These are phyloP conservation scores for Rubia peregrina DNA, from an alignment of 305 asterid species.

Conservation along the genomic window DNA sequence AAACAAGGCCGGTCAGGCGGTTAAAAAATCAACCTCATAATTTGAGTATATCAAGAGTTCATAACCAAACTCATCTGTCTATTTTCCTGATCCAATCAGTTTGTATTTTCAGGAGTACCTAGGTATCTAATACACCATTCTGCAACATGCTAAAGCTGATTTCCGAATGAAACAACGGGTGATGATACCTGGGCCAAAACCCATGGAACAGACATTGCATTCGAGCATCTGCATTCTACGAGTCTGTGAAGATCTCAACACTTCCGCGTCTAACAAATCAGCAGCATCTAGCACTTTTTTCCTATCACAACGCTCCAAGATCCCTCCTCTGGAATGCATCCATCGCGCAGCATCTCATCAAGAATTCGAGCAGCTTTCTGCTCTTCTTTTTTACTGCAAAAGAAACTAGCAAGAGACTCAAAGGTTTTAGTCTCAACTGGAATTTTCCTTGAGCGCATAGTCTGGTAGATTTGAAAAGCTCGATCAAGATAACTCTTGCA, in stretches of 20 bases:
- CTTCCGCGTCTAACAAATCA: constrained; percentile 35
- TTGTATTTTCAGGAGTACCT: neutral
- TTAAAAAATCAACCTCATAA: neutral
- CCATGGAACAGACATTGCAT: constrained; percentile 19
- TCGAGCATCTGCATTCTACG: constrained; percentile 13
- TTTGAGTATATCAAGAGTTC: neutral
- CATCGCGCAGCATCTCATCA: constrained; percentile 74
- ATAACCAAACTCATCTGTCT: neutral
- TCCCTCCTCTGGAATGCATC: constrained; percentile 54
- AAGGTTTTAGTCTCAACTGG: constrained; percentile 58
- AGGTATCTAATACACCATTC: neutral
- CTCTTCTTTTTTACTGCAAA: constrained; percentile 52
- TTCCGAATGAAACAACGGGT: neutral
- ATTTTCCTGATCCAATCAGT: constrained; percentile 1
- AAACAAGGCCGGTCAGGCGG: no score
- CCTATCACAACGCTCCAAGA: constrained; percentile 58
- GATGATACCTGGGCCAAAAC: neutral
- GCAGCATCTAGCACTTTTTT: constrained; percentile 57
- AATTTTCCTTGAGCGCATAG: constrained; percentile 67
- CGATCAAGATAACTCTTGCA: constrained; percentile 42
- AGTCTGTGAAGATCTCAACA: constrained; percentile 23
- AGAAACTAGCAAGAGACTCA: constrained; percentile 40
- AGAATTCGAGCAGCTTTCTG: constrained; percentile 58
- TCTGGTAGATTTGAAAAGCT: constrained; percentile 55
- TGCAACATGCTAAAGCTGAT: neutral